A percentile compares a stretch with the other conserved stretches of the same genome.
phyloP scores from a whole-genome alignment of 208 protist species.

The Wallacemonas sp. region DNA sequence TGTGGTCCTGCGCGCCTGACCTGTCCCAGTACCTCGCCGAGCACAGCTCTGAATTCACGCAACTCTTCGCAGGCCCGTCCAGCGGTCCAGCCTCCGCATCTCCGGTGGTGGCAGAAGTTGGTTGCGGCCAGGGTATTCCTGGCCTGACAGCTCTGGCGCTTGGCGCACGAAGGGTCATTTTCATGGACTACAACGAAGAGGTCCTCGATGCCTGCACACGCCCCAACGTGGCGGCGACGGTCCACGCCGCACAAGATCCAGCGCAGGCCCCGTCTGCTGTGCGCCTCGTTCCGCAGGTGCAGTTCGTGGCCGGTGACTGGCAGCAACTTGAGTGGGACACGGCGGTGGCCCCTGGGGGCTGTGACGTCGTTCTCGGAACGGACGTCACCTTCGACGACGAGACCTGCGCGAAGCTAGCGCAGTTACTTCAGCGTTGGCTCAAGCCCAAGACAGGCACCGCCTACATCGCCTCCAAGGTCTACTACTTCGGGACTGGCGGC shows the following conservation, averaged over 20 bases:
- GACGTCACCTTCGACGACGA: slow-evolving; percentile 89
- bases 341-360: slow-evolving; percentile 7
- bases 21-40: slow-evolving; percentile 53
- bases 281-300: slow-evolving; percentile 28
- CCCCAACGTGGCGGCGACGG: slow-evolving; percentile 76
- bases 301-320: slow-evolving; percentile 84
- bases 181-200: slow-evolving; percentile 89
- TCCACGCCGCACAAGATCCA: slow-evolving; percentile 16
- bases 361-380: slow-evolving; percentile 70
- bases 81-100: not conserved
- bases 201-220: slow-evolving; percentile 72
- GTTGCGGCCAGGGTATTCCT: slow-evolving; percentile 79
- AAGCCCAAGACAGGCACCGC: slow-evolving; percentile 39
- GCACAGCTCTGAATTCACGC: slow-evolving; percentile 34
- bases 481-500: slow-evolving; percentile 90
- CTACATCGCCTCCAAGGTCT: slow-evolving; percentile 84
- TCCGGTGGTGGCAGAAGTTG: slow-evolving; percentile 66
- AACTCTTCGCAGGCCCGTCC: slow-evolving; percentile 1
- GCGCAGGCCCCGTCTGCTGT: not conserved
- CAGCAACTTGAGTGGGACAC: slow-evolving; percentile 42
- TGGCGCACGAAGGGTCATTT: slow-evolving; percentile 54
- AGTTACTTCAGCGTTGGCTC: slow-evolving; percentile 65
- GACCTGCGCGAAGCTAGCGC: slow-evolving; percentile 72
- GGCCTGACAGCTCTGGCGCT: slow-evolving; percentile 62
- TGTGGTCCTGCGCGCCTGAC: slow-evolving; percentile 87